Evolutionary conservation across 2,329 filamentous ascomycete genomes (phyloP).

Genomic region (Cytospora mali): DNA sequence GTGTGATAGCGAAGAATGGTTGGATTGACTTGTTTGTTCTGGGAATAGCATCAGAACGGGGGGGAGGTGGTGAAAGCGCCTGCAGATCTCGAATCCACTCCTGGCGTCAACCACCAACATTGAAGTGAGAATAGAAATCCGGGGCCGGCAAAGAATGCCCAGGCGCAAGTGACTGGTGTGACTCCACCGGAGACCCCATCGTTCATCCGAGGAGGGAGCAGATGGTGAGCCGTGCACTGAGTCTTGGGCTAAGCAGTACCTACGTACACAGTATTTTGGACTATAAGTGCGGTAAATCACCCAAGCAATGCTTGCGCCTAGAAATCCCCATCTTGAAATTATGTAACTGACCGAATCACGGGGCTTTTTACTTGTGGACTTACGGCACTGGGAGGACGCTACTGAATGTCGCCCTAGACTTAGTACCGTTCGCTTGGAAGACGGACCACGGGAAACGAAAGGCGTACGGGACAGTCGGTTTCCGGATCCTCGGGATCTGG

Average conservation of each 20-base stretch:
- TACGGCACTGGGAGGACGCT: no score
- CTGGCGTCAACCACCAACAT: not conserved
- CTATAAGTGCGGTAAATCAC: no score
- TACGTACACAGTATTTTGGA: no score
- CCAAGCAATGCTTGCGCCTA: no score
- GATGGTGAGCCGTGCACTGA: not conserved
- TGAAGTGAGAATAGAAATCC: not conserved
- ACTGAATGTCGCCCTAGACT: not conserved
- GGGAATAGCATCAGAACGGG: slow-evolving; percentile 18
- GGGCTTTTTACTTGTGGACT: no score
- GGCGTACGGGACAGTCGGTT: not conserved
- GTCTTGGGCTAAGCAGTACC: not conserved
- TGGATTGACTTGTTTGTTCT: not conserved
- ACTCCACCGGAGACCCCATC: not conserved
- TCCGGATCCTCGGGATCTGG: not conserved
- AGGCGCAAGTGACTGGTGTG: no score
- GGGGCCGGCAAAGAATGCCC: not conserved
- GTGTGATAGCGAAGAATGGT: not conserved
- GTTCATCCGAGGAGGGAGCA: not conserved
- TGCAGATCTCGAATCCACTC: slow-evolving; percentile 9
- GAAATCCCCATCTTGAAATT: no score
- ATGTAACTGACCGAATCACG: no score
- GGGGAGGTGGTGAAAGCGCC: not conserved
- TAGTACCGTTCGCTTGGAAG: not conserved
- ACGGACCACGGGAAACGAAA: not conserved